Base-by-base conservation (phyloP, 345 rosid genomes). In the Corymbia maculata region DNA sequence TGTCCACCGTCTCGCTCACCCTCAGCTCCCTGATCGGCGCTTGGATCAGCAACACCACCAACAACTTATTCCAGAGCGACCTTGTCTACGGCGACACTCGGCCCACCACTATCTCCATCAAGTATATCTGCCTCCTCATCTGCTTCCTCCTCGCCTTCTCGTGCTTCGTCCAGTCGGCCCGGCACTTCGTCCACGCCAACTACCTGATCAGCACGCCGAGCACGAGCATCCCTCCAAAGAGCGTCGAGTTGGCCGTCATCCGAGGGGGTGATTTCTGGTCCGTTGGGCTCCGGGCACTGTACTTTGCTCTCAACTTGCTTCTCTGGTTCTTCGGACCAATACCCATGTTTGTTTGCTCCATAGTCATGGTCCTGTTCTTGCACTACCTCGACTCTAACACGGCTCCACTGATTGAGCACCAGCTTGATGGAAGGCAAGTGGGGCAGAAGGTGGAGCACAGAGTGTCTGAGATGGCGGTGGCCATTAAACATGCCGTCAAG, bases 281-380 rank as follows among this genome's bases (percentile, higher is more conserved):
- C 13, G 85, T 95, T 2, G 98, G 99, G 21, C 96, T 97, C 44
- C 92, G 98, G 91, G 94, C 96, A n/a, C 90, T 96, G 21, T 97
- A 96, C 88, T 94, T 96, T 89, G 97, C 99, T 66, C 91, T 95
- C 28, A 79, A 91, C 90, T 88, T 97, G 86, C 88, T 96, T 52
- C 90, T 94, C 21, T 95, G 99, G 99, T 96, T 97, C 86, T 97
- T 97, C 28, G 98, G 99, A 75, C 98, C 98, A 7, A 92, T 97
- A 42, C 99, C 98, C 2, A 95, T 96, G 98, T 93, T 95, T 91
- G 47, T 94, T 53, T 91, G 92, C 24, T 96, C 98, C 44, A 45
- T 94, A 52, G 32, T 92, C 57, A 94, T 93, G 94, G 97, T 95
- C 4, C 44, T 89, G 0, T n/a, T 94, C 88, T 95, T 97, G 52